Evolutionary conservation across 2,329 filamentous ascomycete genomes (phyloP).

Genomic region (Amauroascus niger): DNA sequence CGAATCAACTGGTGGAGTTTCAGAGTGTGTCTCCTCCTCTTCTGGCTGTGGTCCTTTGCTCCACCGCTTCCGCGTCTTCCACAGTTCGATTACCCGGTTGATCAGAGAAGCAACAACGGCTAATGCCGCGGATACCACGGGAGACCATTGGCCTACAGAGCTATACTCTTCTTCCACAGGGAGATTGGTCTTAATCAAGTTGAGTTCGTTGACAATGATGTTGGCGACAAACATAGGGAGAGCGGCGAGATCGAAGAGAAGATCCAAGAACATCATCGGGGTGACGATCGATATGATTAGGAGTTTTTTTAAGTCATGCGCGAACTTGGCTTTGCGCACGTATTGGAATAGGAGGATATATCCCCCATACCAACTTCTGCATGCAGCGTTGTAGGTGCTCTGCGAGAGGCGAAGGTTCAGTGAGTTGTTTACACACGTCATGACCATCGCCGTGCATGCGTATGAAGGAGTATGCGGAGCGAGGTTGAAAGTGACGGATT

Average conservation of each 20-base stretch:
- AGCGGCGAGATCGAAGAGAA: constrained; percentile 21
- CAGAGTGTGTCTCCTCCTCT: not conserved
- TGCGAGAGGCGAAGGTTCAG: constrained; percentile 18
- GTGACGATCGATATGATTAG: constrained; percentile 13
- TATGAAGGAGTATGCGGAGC: constrained; percentile 18
- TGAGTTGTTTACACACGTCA: constrained; percentile 16
- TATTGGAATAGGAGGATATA: constrained; percentile 22
- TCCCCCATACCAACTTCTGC: constrained; percentile 21
- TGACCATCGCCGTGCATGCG: constrained; percentile 17
- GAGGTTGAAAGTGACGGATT: constrained; percentile 19
- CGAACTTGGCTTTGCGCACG: constrained; percentile 13
- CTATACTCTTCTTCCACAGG: constrained; percentile 21
- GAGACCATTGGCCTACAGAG: constrained; percentile 23
- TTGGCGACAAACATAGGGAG: constrained; percentile 21
- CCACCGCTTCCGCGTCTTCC: constrained; percentile 12
- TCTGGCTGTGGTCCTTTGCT: constrained; percentile 11
- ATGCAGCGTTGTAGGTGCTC: constrained; percentile 21
- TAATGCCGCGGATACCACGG: constrained; percentile 19
- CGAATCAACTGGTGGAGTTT: not conserved
- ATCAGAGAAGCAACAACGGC: constrained; percentile 22
- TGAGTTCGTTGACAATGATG: constrained; percentile 23
- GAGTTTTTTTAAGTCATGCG: constrained; percentile 3
- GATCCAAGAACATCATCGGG: constrained; percentile 21
- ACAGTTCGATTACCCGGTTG: constrained; percentile 16
- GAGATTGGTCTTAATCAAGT: constrained; percentile 17